These are phyloP conservation scores for Simmondsia chinensis DNA, from an alignment of 148 eudicot species.

Conservation along the genomic window DNA sequence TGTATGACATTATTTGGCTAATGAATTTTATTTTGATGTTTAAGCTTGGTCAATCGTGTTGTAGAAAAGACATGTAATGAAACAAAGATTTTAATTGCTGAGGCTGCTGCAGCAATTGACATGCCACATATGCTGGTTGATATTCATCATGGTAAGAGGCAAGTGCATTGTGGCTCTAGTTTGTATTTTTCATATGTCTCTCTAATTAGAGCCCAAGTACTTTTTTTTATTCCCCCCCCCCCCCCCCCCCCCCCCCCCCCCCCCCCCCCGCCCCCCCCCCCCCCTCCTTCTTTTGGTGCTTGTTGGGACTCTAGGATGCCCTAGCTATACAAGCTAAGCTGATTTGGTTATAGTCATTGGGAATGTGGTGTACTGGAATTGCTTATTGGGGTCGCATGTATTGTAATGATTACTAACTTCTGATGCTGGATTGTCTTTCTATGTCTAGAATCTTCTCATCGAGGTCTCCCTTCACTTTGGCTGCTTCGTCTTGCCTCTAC, in stretches of 20 bases:
- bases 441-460: slow-evolving; percentile 80
- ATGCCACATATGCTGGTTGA: slow-evolving; percentile 92
- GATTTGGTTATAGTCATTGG: not conserved
- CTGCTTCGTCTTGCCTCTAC: slow-evolving; percentile 70
- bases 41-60: slow-evolving; percentile 80
- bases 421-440: slow-evolving; percentile 1
- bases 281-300: not conserved
- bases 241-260: too few relatives aligned
- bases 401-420: not conserved
- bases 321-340: not conserved
- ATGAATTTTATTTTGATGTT: slow-evolving; percentile 10
- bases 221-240: not conserved
- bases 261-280: too few relatives aligned
- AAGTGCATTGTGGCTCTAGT: not conserved
- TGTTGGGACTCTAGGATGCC: not conserved
- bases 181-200: not conserved
- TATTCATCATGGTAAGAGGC: slow-evolving; percentile 75
- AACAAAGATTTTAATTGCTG: slow-evolving; percentile 56
- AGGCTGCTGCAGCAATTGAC: slow-evolving; percentile 51
- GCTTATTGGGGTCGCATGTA: not conserved
- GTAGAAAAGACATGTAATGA: slow-evolving; percentile 71
- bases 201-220: not conserved
- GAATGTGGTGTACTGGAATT: not conserved
- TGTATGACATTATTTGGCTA: slow-evolving; percentile 10
- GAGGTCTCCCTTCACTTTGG: slow-evolving; percentile 84